Evolutionary conservation across 2,329 filamentous ascomycete genomes (phyloP).

Genomic region (Thielaviopsis euricoi): DNA sequence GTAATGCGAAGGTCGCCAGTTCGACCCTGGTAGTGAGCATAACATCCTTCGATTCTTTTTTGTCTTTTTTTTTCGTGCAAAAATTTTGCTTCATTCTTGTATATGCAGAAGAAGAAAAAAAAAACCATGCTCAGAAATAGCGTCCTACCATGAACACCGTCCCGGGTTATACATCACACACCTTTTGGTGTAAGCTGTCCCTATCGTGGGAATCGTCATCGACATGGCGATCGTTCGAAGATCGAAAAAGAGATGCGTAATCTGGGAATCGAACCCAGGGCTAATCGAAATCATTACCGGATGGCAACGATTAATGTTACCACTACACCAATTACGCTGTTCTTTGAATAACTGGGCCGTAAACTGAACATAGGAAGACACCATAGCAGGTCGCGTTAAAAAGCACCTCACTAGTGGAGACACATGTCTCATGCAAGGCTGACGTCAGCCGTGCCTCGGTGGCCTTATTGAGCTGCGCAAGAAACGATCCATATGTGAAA

Average conservation of each 20-base stretch:
- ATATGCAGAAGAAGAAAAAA: too few species aligned
- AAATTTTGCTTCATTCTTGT: too few species aligned
- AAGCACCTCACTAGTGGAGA: too few species aligned
- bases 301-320: conserved; percentile 12
- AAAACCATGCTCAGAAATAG: conserved; percentile 6
- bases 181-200: conserved; percentile 11
- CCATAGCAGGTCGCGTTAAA: too few species aligned
- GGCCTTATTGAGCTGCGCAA: too few species aligned
- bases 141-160: conserved; percentile 10
- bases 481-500: too few species aligned
- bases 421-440: too few species aligned
- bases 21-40: conserved; percentile 10
- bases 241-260: conserved; percentile 6
- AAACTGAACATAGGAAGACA: too few species aligned
- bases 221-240: neutral
- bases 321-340: conserved; percentile 12
- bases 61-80: neutral
- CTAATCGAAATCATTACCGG: conserved; percentile 12
- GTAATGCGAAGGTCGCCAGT: too few species aligned
- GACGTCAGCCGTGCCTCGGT: too few species aligned
- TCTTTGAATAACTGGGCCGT: neutral
- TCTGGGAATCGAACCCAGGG: conserved; percentile 12
- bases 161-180: conserved; percentile 10
- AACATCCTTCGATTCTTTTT: neutral
- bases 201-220: conserved; percentile 12